Percentiles rank a stretch among this genome's conserved stretches.
Evolutionary conservation across 78 protist genomes (phyloP).

Genomic region (Monocercomonoides exilis): DNA sequence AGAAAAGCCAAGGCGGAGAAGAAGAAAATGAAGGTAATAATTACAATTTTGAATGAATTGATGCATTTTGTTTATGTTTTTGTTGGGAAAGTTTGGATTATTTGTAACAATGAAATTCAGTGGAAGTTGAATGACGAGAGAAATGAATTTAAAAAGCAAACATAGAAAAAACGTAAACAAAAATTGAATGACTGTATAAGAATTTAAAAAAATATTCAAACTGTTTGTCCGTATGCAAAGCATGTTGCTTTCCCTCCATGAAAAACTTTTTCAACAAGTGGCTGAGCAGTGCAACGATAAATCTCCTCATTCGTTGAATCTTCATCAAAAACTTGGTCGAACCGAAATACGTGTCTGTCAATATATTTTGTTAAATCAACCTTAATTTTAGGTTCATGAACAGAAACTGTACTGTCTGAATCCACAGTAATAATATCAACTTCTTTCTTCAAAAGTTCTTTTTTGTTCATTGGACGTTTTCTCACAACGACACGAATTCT

Average conservation of each 20-base stretch:
- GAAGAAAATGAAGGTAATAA: no score
- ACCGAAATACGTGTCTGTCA: conserved; percentile 66
- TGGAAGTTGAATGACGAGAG: not conserved
- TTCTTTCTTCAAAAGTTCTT: conserved; percentile 22
- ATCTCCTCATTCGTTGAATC: conserved; percentile 42
- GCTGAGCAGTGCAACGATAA: conserved; percentile 56
- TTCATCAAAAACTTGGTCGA: conserved; percentile 79
- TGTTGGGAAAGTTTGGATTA: not conserved
- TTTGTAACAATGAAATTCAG: not conserved
- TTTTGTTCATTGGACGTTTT: conserved; percentile 71
- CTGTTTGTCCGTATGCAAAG: conserved; percentile 93
- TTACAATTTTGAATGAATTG: not conserved
- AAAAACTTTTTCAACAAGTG: conserved; percentile 66
- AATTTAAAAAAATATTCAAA: conserved; percentile 19
- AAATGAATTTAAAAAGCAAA: no score
- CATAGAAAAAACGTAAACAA: no score
- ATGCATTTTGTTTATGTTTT: not conserved
- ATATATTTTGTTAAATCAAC: conserved; percentile 69
- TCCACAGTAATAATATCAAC: conserved; percentile 20
- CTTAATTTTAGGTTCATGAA: conserved; percentile 53
- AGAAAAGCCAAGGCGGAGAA: no score
- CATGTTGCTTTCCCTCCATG: conserved; percentile 75
- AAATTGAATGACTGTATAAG: not conserved
- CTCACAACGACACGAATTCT: conserved; percentile 74
- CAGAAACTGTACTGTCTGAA: not conserved